Conservation (phyloP, 2,329 filamentous ascomycete species). For the Ophiostoma ips region DNA sequence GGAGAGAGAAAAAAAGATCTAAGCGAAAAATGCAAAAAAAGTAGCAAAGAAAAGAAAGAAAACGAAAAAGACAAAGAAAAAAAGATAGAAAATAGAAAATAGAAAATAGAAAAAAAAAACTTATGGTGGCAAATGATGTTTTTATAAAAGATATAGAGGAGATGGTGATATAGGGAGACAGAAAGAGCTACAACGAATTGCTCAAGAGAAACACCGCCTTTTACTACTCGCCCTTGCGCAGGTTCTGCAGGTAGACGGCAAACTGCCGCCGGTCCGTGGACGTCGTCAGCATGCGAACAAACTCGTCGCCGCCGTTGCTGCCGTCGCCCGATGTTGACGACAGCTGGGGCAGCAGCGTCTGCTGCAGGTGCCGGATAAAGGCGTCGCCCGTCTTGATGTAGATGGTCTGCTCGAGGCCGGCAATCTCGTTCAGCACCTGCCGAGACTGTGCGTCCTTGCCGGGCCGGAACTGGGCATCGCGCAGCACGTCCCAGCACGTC, state of each 20-base stretch:
- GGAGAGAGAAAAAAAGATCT: neutral
- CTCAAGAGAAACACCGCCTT: too few species aligned
- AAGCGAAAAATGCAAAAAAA: neutral
- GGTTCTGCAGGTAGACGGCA: slow-evolving; percentile 46
- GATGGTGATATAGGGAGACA: neutral
- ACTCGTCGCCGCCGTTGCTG: slow-evolving; percentile 33
- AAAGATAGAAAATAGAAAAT: neutral
- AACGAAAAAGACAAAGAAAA: neutral
- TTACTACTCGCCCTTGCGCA: slow-evolving; percentile 33
- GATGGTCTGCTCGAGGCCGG: slow-evolving; percentile 73
- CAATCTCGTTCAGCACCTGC: slow-evolving; percentile 79
- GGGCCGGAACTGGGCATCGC: slow-evolving; percentile 64
- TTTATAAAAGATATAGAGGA: neutral
- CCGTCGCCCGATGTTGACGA: slow-evolving; percentile 23
- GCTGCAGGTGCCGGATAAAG: slow-evolving; percentile 58
- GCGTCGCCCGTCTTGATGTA: slow-evolving; percentile 77
- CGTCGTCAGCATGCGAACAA: slow-evolving; percentile 44
- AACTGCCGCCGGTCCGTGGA: slow-evolving; percentile 47
- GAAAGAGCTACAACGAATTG: too few species aligned
- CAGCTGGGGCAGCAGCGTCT: slow-evolving; percentile 48
- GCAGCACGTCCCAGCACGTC: slow-evolving; percentile 78
- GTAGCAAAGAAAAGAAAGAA: neutral
- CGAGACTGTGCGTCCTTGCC: slow-evolving; percentile 73
- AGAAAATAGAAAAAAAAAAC: neutral
- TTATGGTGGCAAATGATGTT: too few species aligned